Percentiles rank a stretch among this genome's conserved stretches.
Conservation (phyloP, 2,329 filamentous ascomycete species). For the Nothomitra cinnamomea region DNA sequence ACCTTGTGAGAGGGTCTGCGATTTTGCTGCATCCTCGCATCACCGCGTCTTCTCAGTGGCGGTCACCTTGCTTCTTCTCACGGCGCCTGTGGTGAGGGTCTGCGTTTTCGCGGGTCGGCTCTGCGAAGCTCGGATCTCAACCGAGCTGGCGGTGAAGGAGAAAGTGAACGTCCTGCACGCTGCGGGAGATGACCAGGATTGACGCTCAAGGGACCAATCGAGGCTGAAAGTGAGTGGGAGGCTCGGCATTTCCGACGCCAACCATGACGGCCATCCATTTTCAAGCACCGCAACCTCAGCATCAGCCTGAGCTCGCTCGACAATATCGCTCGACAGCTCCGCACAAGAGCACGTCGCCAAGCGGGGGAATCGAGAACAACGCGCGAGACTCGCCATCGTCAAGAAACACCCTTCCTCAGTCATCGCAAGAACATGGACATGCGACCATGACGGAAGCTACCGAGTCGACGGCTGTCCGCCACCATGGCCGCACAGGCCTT, state of each 20-base stretch:
- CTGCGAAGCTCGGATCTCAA: constrained; percentile 1
- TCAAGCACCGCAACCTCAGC: constrained; percentile 1
- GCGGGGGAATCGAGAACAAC: background rate
- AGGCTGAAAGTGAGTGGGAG: background rate
- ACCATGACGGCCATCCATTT: constrained; percentile 3
- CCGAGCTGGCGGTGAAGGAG: constrained; percentile 1
- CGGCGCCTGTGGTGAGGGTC: background rate
- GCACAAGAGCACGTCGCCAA: background rate
- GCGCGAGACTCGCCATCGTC: background rate
- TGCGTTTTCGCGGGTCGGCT: background rate
- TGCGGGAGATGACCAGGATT: background rate
- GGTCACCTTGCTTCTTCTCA: background rate
- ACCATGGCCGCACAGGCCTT: background rate
- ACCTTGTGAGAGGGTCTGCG: too few relatives aligned
- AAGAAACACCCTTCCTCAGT: background rate
- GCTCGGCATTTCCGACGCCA: constrained; percentile 2
- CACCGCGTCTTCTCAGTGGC: background rate
- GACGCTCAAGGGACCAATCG: constrained; percentile 3
- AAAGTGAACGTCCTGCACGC: background rate
- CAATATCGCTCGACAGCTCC: background rate
- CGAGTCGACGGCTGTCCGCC: background rate
- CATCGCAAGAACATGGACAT: constrained; percentile 1
- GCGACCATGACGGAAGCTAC: constrained; percentile 1
- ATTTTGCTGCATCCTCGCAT: too few relatives aligned
- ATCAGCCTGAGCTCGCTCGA: background rate